A percentile compares a stretch with the other conserved stretches of the same genome.
phyloP scores from a whole-genome alignment of 2,329 filamentous ascomycete species.

The Ophiobolus disseminans region DNA sequence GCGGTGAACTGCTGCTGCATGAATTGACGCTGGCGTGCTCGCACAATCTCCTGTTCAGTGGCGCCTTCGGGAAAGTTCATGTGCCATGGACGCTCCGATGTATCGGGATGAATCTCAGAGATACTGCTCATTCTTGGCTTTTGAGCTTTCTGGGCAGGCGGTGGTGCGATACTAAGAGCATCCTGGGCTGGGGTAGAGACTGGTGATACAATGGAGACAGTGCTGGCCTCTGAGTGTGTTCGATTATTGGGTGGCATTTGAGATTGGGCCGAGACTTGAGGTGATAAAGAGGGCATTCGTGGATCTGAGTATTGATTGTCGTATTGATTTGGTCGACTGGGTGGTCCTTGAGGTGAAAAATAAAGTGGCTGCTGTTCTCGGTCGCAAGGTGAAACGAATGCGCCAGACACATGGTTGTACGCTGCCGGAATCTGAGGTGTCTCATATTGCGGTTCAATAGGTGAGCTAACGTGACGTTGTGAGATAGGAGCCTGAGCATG shows the following conservation, averaged over 20 bases:
- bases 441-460: slow-evolving; percentile 43
- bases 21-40: slow-evolving; percentile 45
- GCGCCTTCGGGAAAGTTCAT: slow-evolving; percentile 44
- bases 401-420: slow-evolving; percentile 42
- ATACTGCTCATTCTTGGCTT: slow-evolving; percentile 47
- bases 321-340: slow-evolving; percentile 17
- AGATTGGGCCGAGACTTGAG: slow-evolving; percentile 42
- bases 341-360: slow-evolving; percentile 14
- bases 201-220: slow-evolving; percentile 40
- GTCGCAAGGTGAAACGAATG: slow-evolving; percentile 35
- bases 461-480: slow-evolving; percentile 31
- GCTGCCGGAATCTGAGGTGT: slow-evolving; percentile 47
- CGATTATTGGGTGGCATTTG: slow-evolving; percentile 29
- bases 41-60: slow-evolving; percentile 47
- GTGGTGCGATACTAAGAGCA: slow-evolving; percentile 13
- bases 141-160: slow-evolving; percentile 25
- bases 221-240: slow-evolving; percentile 38
- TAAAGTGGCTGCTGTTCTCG: slow-evolving; percentile 20
- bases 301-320: slow-evolving; percentile 36
- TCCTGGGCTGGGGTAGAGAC: slow-evolving; percentile 33
- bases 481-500: slow-evolving; percentile 16
- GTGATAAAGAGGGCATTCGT: slow-evolving; percentile 40
- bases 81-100: slow-evolving; percentile 41
- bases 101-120: slow-evolving; percentile 32
- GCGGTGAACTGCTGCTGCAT: slow-evolving; percentile 43